phyloP scores from a whole-genome alignment of 345 rosid genomes.

The Adansonia digitata region DNA sequence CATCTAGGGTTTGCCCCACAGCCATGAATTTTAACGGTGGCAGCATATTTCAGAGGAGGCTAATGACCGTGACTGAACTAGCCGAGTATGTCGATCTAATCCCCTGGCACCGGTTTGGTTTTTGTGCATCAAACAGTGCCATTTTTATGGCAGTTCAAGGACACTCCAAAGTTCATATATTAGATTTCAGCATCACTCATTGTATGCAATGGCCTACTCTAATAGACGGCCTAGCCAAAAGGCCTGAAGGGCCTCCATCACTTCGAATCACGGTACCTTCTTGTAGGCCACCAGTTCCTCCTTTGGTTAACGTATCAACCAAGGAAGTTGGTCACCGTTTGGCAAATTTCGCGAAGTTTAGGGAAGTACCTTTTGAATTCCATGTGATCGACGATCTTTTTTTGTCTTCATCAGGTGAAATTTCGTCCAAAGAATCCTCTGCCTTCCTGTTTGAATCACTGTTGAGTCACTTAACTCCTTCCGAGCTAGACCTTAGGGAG shows the following conservation, averaged over 20 bases:
- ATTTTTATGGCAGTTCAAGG: conserved; percentile 48
- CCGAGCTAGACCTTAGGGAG: conserved; percentile 27
- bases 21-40: conserved; percentile 37
- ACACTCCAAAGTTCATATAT: conserved; percentile 42
- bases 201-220: conserved; percentile 84
- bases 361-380: conserved; percentile 56
- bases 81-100: conserved; percentile 67
- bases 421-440: conserved; percentile 20
- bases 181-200: conserved; percentile 62
- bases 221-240: conserved; percentile 56
- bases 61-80: conserved; percentile 57
- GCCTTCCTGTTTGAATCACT: conserved; percentile 31
- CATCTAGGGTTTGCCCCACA: conserved; percentile 53
- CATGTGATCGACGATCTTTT: conserved; percentile 28
- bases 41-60: conserved; percentile 29
- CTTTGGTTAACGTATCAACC: conserved; percentile 42
- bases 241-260: conserved; percentile 63
- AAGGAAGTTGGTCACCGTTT: conserved; percentile 55
- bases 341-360: conserved; percentile 50
- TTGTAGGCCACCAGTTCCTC: conserved; percentile 48
- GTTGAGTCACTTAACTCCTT: conserved; percentile 31
- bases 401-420: too few relatives aligned
- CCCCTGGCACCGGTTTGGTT: conserved; percentile 78
- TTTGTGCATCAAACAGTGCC: conserved; percentile 55
- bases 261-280: conserved; percentile 56